Conservation (phyloP, 768 basidiomycete genomes). For the Calocybe gangraenosa region DNA sequence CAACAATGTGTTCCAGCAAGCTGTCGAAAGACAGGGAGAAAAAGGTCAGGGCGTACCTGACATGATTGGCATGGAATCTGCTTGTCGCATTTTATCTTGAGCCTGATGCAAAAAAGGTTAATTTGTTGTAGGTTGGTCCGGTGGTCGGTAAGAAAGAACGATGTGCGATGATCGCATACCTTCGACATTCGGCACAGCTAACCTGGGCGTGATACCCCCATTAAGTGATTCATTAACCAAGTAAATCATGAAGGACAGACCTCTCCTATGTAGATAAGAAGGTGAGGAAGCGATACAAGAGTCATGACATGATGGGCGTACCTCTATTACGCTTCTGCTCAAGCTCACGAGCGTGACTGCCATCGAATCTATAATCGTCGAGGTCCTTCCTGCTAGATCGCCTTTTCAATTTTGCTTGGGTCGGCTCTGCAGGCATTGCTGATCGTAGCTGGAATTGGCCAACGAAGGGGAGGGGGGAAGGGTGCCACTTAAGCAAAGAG, state of each 20-base stretch:
- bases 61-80: conserved; percentile 77
- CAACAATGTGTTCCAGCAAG: neutral
- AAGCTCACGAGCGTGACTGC: conserved; percentile 57
- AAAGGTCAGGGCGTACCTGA: conserved; percentile 38
- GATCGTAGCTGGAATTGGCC: neutral
- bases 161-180: conserved; percentile 58
- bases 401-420: conserved; percentile 47
- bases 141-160: neutral
- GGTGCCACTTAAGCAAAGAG: neutral
- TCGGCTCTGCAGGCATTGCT: conserved; percentile 53
- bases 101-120: conserved; percentile 28
- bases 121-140: conserved; percentile 11
- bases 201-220: conserved; percentile 37
- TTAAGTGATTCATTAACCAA: conserved; percentile 4
- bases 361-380: conserved; percentile 48
- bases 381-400: conserved; percentile 44
- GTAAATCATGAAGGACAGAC: conserved; percentile 17
- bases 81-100: conserved; percentile 84
- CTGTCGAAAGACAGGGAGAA: neutral
- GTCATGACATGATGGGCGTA: conserved; percentile 17
- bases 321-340: conserved; percentile 73
- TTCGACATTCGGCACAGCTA: conserved; percentile 76
- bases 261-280: conserved; percentile 22
- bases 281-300: conserved; percentile 8
- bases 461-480: neutral